These are phyloP conservation scores for Leccinum uliginosum DNA, from an alignment of 768 basidiomycete genomes.

Conservation along the genomic window DNA sequence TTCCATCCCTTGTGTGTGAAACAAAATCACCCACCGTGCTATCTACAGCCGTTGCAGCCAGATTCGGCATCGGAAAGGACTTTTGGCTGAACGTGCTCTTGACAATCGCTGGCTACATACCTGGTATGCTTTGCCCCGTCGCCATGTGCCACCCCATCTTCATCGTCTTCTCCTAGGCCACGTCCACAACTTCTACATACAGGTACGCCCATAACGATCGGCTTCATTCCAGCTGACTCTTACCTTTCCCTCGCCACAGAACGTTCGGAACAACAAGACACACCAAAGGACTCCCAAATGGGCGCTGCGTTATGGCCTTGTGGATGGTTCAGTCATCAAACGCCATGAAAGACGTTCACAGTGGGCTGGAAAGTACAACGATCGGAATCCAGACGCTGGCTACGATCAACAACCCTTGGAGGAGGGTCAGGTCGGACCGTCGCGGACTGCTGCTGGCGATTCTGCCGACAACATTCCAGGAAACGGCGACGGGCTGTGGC, in stretches of 20 bases:
- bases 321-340: slow-evolving; percentile 72
- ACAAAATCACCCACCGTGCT: slow-evolving; percentile 1
- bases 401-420: slow-evolving; percentile 69
- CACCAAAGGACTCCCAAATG: slow-evolving; percentile 93
- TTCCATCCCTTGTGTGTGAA: not conserved
- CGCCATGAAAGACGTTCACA: slow-evolving; percentile 78
- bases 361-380: slow-evolving; percentile 86
- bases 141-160: not conserved
- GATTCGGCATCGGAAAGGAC: slow-evolving; percentile 88
- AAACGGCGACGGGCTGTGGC: slow-evolving; percentile 60
- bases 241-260: slow-evolving; percentile 41
- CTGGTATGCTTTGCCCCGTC: slow-evolving; percentile 43
- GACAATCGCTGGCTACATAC: slow-evolving; percentile 90
- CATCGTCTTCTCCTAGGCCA: slow-evolving; percentile 51
- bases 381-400: slow-evolving; percentile 66
- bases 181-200: slow-evolving; percentile 90
- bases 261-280: slow-evolving; percentile 94
- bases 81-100: slow-evolving; percentile 88
- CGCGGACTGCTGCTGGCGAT: slow-evolving; percentile 8
- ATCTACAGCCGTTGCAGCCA: slow-evolving; percentile 77
- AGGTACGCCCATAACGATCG: slow-evolving; percentile 40
- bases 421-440: slow-evolving; percentile 64
- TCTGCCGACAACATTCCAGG: slow-evolving; percentile 12
- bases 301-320: slow-evolving; percentile 86
- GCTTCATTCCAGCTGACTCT: not conserved